Evolutionary conservation across 2,329 filamentous ascomycete genomes (phyloP).

Genomic region (Neofusicoccum parvum): DNA sequence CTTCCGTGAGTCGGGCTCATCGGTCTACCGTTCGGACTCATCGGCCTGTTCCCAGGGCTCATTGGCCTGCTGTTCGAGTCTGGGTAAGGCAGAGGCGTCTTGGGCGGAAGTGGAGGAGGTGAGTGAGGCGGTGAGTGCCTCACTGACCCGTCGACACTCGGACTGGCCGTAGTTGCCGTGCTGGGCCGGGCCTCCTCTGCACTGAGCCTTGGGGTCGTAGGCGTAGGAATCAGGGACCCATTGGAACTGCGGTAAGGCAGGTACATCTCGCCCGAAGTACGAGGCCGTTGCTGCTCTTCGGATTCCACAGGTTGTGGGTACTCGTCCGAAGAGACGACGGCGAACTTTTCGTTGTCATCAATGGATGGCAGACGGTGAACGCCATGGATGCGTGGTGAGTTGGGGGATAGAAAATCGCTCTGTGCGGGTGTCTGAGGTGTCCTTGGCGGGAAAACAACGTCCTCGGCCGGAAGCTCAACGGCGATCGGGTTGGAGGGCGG

Average conservation of each 20-base stretch:
- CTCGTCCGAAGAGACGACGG: conserved; percentile 63
- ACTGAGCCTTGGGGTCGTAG: conserved; percentile 31
- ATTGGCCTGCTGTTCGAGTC: neutral
- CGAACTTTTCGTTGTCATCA: conserved; percentile 71
- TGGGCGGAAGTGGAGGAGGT: conserved; percentile 44
- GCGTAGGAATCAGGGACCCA: conserved; percentile 15
- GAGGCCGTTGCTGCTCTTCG: conserved; percentile 23
- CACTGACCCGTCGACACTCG: conserved; percentile 27
- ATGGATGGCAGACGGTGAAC: conserved; percentile 31
- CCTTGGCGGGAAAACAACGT: conserved; percentile 39
- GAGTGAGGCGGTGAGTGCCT: conserved; percentile 30
- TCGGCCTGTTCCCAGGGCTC: neutral
- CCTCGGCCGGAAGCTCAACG: conserved; percentile 63
- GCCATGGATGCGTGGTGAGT: conserved; percentile 41
- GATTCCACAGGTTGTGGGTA: conserved; percentile 46
- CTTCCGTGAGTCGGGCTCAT: conserved; percentile 27
- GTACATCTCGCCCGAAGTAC: conserved; percentile 4
- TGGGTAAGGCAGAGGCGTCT: conserved; percentile 37
- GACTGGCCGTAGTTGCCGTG: neutral
- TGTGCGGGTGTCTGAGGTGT: conserved; percentile 25
- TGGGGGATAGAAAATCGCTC: conserved; percentile 46
- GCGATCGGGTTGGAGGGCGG: conserved; percentile 52
- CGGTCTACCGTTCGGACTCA: conserved; percentile 22
- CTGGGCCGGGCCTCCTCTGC: conserved; percentile 32
- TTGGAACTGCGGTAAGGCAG: conserved; percentile 20